Percentiles rank a stretch among this genome's conserved stretches.
Evolutionary conservation across 2,329 filamentous ascomycete species (phyloP).

Genomic region (Colletotrichum sansevieriae): DNA sequence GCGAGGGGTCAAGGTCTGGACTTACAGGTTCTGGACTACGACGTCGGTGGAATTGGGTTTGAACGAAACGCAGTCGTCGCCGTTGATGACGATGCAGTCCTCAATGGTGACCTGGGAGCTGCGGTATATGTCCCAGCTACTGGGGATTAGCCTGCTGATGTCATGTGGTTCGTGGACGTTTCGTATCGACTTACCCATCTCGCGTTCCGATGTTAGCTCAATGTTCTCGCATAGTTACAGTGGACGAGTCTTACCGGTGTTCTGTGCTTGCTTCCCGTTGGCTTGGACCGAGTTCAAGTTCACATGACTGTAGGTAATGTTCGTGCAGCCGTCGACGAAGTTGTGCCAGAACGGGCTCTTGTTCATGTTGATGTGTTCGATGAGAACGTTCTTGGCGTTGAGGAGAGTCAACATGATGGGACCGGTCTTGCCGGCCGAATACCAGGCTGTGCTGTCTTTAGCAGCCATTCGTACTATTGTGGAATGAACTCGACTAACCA

Average conservation of each 20-base stretch:
- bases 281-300: conserved; percentile 60
- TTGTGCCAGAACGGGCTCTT: conserved; percentile 25
- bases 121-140: conserved; percentile 75
- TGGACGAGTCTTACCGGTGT: neutral
- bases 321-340: conserved; percentile 2
- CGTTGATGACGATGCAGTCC: conserved; percentile 73
- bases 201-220: neutral
- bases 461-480: conserved; percentile 46
- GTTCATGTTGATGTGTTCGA: conserved; percentile 70
- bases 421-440: conserved; percentile 30
- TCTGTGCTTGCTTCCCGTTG: conserved; percentile 58
- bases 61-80: conserved; percentile 80
- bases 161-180: neutral
- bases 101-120: conserved; percentile 74
- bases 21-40: conserved; percentile 72
- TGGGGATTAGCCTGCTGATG: conserved; percentile 65
- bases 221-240: neutral
- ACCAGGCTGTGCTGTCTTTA: conserved; percentile 60
- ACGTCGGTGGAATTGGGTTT: conserved; percentile 80
- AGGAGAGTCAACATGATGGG: conserved; percentile 60
- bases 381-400: conserved; percentile 76
- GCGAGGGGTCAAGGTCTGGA: conserved; percentile 69
- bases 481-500: conserved; percentile 73
- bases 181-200: neutral
- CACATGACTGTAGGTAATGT: conserved; percentile 4